Base-by-base conservation (phyloP, 2,329 filamentous ascomycete species). In the Penicillium italicum region DNA sequence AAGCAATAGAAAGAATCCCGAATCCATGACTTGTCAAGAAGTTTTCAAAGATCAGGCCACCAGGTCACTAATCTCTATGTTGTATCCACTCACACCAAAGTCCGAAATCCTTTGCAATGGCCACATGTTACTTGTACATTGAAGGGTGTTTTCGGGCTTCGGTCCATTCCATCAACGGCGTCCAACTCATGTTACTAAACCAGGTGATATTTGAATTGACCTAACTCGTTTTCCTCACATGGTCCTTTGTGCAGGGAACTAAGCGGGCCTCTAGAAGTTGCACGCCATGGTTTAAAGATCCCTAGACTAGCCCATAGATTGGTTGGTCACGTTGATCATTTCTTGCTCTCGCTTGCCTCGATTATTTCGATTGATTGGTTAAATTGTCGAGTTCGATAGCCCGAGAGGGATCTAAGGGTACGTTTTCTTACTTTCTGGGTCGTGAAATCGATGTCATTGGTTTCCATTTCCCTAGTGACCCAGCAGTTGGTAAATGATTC, bases 381-480 rank as follows among this genome's bases (percentile, higher is more conserved):
- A 22, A 9, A 38, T 37, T 5, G 8, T 40, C 31, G 12, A 16
- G 24, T 48, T n/a, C 16, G n/a, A n/a, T 6, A 20, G n/a, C 33
- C 7, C 24, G 30, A 30, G 3, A 26, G 10, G 5, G 6, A 24
- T 24, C 24, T 24, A 3, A 18, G 10, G 20, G 4, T 9, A 1
- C 4, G 12, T 46, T 9, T 14, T 30, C 11, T 37, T n/a, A 14
- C 18, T 24, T 8, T 24, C 8, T 18, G 4, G n/a, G 20, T 41
- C 11, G 10, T n/a, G 5, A 33, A 5, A 37, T 51, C 12, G 10
- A 42, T 44, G 10, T 33, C 16, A 62, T 51, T 56, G 56, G 55
- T 33, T 28, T 58, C 12, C 10, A 50, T 54, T 52, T 47, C 50
- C 53, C 57, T n/a, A 34, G 47, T 56, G 59, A 40, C 44, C 59